Conservation (phyloP, 2,329 filamentous ascomycete genomes). For the Cercospora beticola region DNA sequence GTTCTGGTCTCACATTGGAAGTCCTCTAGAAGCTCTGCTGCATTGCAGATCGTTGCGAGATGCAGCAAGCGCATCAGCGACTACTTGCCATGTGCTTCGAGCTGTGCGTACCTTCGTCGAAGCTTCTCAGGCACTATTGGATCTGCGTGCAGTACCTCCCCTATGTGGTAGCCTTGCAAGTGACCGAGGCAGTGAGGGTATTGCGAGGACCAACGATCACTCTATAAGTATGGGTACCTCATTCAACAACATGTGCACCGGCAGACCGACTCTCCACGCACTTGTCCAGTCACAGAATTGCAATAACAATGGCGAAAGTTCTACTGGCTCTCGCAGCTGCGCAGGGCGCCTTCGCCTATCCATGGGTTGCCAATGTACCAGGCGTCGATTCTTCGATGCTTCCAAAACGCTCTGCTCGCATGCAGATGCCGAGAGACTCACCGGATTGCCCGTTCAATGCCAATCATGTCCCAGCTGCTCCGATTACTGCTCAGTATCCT, state of each 20-base stretch:
- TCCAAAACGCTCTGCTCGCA: slow-evolving; percentile 9
- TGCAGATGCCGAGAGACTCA: slow-evolving; percentile 20
- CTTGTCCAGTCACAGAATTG: neutral
- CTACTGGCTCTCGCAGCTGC: slow-evolving; percentile 16
- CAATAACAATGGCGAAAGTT: slow-evolving; percentile 13
- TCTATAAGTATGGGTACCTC: neutral
- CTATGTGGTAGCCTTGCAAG: neutral
- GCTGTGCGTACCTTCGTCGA: neutral
- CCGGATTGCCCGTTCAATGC: slow-evolving; percentile 40
- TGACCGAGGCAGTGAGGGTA: slow-evolving; percentile 6
- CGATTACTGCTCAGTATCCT: slow-evolving; percentile 37
- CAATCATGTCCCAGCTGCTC: slow-evolving; percentile 39
- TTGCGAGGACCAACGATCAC: neutral
- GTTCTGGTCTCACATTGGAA: too few species aligned
- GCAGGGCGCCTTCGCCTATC: slow-evolving; percentile 36
- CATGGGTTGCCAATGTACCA: slow-evolving; percentile 39
- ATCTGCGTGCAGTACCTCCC: neutral
- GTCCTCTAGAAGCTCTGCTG: too few species aligned
- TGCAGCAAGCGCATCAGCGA: neutral
- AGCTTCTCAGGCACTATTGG: neutral
- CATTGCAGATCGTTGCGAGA: slow-evolving; percentile 11
- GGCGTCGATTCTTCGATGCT: slow-evolving; percentile 40
- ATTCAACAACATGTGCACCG: neutral
- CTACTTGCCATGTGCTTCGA: neutral
- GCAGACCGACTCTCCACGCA: neutral